Evolutionary conservation across 176 grass and related monocot species (phyloP).

Genomic region (Oryza meyeriana): DNA sequence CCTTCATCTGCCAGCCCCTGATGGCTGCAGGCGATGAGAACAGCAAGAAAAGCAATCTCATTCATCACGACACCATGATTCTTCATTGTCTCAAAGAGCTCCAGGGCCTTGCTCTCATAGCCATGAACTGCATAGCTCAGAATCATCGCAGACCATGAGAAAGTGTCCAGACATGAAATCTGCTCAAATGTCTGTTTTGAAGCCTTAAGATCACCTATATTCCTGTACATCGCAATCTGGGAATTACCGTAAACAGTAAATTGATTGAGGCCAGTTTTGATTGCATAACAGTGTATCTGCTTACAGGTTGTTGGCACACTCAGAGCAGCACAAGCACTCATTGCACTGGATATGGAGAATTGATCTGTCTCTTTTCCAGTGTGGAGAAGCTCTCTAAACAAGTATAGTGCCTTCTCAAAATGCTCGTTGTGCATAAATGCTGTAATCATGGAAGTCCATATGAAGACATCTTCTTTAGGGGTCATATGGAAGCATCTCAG

Average conservation of each 20-base stretch:
- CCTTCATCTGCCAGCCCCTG: conserved; percentile 45
- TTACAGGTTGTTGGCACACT: conserved; percentile 50
- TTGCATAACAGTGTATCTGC: conserved; percentile 56
- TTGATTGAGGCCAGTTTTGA: conserved; percentile 55
- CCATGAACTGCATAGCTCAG: conserved; percentile 60
- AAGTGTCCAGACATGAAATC: conserved; percentile 44
- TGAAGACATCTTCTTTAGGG: conserved; percentile 43
- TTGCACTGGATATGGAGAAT: conserved; percentile 51
- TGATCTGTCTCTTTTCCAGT: conserved; percentile 39
- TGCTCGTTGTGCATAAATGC: conserved; percentile 42
- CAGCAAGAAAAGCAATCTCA: conserved; percentile 44
- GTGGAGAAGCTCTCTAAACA: conserved; percentile 55
- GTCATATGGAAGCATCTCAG: conserved; percentile 65
- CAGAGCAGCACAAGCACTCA: conserved; percentile 49
- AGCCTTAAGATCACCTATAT: conserved; percentile 45
- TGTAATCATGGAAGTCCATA: conserved; percentile 74
- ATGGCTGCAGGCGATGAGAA: conserved; percentile 71
- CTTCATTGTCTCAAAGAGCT: conserved; percentile 61
- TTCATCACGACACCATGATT: conserved; percentile 33
- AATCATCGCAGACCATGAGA: conserved; percentile 69
- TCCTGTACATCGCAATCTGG: conserved; percentile 69
- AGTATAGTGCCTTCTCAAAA: conserved; percentile 47
- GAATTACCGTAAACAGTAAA: conserved; percentile 61
- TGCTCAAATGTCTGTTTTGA: conserved; percentile 53
- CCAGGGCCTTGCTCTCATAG: conserved; percentile 42